These are phyloP conservation scores for Punctularia strigosozonata DNA, from an alignment of 768 basidiomycete genomes.

Conservation along the genomic window DNA sequence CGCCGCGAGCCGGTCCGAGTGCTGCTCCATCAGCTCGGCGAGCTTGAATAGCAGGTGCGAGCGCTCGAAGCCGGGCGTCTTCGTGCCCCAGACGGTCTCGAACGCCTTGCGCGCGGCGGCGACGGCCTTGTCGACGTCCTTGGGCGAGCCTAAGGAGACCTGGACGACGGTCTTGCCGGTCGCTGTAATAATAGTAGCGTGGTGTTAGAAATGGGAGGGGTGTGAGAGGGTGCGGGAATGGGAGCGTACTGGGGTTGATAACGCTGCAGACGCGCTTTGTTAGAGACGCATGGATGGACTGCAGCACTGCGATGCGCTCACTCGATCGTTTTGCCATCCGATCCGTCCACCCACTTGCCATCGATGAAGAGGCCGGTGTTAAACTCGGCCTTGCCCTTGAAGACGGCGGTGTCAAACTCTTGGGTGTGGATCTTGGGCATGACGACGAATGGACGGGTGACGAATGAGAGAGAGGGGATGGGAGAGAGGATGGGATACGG, in stretches of 20 bases:
- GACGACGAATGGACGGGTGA: no score
- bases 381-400: constrained; percentile 46
- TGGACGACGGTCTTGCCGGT: constrained; percentile 51
- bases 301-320: no score
- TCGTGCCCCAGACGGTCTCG: constrained; percentile 60
- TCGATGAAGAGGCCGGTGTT: constrained; percentile 64
- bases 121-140: constrained; percentile 74
- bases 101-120: constrained; percentile 50
- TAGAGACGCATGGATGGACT: no score
- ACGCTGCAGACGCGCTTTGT: constrained; percentile 25
- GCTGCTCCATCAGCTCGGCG: constrained; percentile 47
- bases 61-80: constrained; percentile 38
- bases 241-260: constrained; percentile 37
- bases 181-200: constrained; percentile 15
- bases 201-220: neutral
- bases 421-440: constrained; percentile 35
- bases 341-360: constrained; percentile 51
- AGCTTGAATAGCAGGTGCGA: constrained; percentile 49
- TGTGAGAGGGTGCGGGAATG: neutral
- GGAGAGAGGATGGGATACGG: no score
- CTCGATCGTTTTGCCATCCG: constrained; percentile 54
- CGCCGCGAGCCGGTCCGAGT: constrained; percentile 57
- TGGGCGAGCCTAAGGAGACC: constrained; percentile 45
- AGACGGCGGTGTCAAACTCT: constrained; percentile 40
- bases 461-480: no score